Base-by-base conservation (phyloP, 2,329 filamentous ascomycete species). In the Aureobasidium sp. region DNA sequence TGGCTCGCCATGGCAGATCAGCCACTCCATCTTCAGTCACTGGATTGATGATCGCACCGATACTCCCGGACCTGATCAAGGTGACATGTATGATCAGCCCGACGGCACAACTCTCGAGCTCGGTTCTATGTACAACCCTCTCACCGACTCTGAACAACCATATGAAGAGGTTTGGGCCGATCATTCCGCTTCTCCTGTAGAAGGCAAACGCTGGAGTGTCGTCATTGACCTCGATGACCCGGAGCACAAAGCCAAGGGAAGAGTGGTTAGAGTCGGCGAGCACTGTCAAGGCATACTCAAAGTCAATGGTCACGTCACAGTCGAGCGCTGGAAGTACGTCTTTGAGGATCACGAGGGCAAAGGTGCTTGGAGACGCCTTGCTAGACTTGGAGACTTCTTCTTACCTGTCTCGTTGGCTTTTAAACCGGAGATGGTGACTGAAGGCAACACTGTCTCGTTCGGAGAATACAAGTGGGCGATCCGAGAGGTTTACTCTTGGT, bases 141-240 rank as follows among this genome's bases (percentile, higher is more conserved):
- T 66, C 1, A 80, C 78, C 1, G 76, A 77, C 0, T 37, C 61
- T 1, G 64, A 74, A 34, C 74, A 74, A 8, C 67, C 68, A 1
- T 88, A 90, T 59, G 83, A 87, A 63, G 85, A 88, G 65, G 63
- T 85, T 2, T 88, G 84, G 84, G 65, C 69, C 1, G 78, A 81
- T 37, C 64, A 71, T 2, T 60, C 67, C 2, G 62, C 73, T 2
- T 63, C 68, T 2, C 61, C 63, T 1, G n/a, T 27, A 6, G 19
- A 45, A 2, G 54, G 42, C 2, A 42, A 42, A 19, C 67, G 60
- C 22, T 52, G 56, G 3, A 64, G 62, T 41, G 56, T 66, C 1
- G 75, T 80, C 17, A 62, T 80, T 42, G 61, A 64, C 56, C 62
- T 73, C 24, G 66, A 72, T 7, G 62, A 66, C 8, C 53, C 21